phyloP scores from a whole-genome alignment of 805 yeast genomes.

The Hanseniaspora clermontiae region DNA sequence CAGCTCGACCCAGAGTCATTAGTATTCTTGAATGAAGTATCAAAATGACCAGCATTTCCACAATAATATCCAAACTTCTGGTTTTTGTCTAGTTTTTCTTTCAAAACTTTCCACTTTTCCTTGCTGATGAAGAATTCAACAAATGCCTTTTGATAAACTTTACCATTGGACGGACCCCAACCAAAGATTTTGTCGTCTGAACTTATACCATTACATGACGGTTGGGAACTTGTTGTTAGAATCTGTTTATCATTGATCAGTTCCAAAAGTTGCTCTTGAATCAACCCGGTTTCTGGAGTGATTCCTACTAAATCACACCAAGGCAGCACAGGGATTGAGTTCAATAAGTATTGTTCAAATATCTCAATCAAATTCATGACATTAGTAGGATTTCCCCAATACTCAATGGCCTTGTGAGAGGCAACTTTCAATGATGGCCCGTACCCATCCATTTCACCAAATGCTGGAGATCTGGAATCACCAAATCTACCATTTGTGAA shows the following conservation, averaged over 20 bases:
- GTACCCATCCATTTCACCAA: slow-evolving; percentile 95
- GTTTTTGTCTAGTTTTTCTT: slow-evolving; percentile 37
- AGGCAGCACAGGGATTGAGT: slow-evolving; percentile 67
- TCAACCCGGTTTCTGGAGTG: slow-evolving; percentile 79
- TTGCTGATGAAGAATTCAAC: slow-evolving; percentile 79
- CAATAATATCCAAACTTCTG: slow-evolving; percentile 16
- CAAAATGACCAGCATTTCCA: slow-evolving; percentile 5
- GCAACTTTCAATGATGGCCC: slow-evolving; percentile 81
- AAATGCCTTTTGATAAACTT: slow-evolving; percentile 83
- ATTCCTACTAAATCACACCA: slow-evolving; percentile 75
- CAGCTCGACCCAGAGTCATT: slow-evolving; percentile 55
- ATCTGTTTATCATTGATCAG: slow-evolving; percentile 53
- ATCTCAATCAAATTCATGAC: slow-evolving; percentile 48
- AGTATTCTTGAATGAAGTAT: slow-evolving; percentile 23
- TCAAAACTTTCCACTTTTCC: slow-evolving; percentile 51
- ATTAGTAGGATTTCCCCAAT: slow-evolving; percentile 71
- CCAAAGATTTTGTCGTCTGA: slow-evolving; percentile 85
- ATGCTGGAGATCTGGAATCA: slow-evolving; percentile 90
- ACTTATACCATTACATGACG: slow-evolving; percentile 69
- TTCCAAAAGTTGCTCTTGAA: slow-evolving; percentile 79
- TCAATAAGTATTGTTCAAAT: slow-evolving; percentile 60
- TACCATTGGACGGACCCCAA: slow-evolving; percentile 91
- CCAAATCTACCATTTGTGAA: slow-evolving; percentile 93
- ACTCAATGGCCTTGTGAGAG: slow-evolving; percentile 48
- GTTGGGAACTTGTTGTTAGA: slow-evolving; percentile 91